A percentile compares a stretch with the other conserved stretches of the same genome.
Evolutionary conservation across 2,329 filamentous ascomycete species (phyloP).

Genomic region (Diaporthe ampelina): DNA sequence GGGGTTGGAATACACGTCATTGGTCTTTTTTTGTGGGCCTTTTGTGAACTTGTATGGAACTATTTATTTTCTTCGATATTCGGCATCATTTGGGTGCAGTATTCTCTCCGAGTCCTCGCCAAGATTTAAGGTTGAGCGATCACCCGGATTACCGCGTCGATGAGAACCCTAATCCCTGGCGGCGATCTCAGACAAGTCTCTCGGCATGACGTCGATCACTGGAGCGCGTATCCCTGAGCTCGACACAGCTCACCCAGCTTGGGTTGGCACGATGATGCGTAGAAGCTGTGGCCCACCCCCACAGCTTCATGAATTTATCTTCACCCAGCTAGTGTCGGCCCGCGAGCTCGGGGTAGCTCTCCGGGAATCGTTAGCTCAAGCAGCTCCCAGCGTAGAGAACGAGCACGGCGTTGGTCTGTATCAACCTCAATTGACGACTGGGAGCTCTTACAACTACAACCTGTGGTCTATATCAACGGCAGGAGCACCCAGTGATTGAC

Average conservation of each 20-base stretch:
- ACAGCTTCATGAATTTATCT: neutral
- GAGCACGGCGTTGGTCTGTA: neutral
- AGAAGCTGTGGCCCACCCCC: neutral
- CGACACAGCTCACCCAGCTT: conserved; percentile 8
- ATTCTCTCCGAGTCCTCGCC: neutral
- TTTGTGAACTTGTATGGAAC: neutral
- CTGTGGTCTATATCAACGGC: neutral
- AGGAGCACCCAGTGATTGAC: neutral
- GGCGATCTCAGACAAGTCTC: conserved; percentile 15
- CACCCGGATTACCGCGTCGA: neutral
- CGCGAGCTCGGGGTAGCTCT: neutral
- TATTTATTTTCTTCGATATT: neutral
- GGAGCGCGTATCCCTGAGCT: neutral
- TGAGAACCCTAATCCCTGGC: conserved; percentile 15
- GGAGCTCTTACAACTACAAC: neutral
- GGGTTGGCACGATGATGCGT: conserved; percentile 24
- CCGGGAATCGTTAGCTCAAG: neutral
- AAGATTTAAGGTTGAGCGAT: neutral
- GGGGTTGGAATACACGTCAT: neutral
- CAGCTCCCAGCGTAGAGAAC: neutral
- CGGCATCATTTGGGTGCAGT: too few relatives aligned
- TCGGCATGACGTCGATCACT: conserved; percentile 32
- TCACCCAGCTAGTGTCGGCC: neutral
- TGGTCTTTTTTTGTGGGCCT: neutral
- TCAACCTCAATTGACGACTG: neutral